Evolutionary conservation across 192 early-diverging fungal species (phyloP), one percentile per base, ranked within the genome.

Genomic region (Cladochytrium replicatum): DNA sequence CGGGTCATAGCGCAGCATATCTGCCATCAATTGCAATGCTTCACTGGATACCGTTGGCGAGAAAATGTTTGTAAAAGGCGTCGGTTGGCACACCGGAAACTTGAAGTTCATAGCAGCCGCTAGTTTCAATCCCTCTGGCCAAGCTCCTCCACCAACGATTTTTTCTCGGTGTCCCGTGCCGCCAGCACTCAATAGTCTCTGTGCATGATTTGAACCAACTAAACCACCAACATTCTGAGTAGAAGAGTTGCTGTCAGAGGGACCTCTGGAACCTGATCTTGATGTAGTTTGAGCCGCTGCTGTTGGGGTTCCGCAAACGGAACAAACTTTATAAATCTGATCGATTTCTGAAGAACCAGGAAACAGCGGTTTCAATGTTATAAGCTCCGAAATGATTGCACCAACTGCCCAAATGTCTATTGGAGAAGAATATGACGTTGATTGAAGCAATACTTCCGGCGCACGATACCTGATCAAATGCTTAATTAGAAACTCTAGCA

Each of bases 401-500:
- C 96, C 96, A 0, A 90, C 78, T 0, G 96, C 92, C 96, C 96
- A 99, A 17, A 99, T 64, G 63, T 99, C 96, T 19, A 99, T 91
- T 4, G 91, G 88, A 21, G 80, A 86, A 9, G 88, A 86, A 52
- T 99, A 99, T 22, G 61, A 70, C 0, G 78, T 74, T 13, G 84
- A 87, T 21, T 81, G 73, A 24, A 99, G 69, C 26, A 97, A 62
- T 7, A 99, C 81, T 66, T 99, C 95, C 32, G 95, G 95, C 3
- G 95, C 91, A 7, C 95, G 77, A 61, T 96, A 96, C 85, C 85
- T 88, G 54, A 17, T 46, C 2, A 19, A 2, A 22, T 3, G 1
- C 19, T n/a, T 43, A 11, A 15, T 27, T 23, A 29, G 41, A 32
- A 32, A 11, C 34, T 28, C 30, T 11, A 49, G 24, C 49, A 48